These are phyloP conservation scores for Reutealis trisperma DNA, from an alignment of 345 rosid species.

Conservation along the genomic window DNA sequence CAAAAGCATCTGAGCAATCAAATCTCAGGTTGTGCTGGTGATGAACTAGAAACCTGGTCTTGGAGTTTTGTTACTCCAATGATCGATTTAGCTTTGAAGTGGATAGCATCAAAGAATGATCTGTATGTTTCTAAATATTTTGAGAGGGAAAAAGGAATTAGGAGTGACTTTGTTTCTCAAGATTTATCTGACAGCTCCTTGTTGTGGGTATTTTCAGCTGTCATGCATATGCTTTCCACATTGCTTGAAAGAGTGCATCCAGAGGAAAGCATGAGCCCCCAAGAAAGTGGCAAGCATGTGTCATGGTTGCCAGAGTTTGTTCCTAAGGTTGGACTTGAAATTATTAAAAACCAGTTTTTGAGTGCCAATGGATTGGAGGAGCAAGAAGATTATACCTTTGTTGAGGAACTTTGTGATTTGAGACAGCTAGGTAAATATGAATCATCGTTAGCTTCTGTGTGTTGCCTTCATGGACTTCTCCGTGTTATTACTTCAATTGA, in stretches of 20 bases:
- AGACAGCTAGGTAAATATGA: conserved; percentile 51
- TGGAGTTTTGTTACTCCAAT: conserved; percentile 80
- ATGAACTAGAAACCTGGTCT: conserved; percentile 57
- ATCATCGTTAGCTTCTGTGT: conserved; percentile 65
- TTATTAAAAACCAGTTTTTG: conserved; percentile 60
- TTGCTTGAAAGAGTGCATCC: conserved; percentile 69
- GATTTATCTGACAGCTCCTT: conserved; percentile 43
- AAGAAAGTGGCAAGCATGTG: conserved; percentile 36
- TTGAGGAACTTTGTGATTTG: conserved; percentile 52
- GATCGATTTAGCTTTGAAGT: conserved; percentile 71
- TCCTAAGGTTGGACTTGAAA: conserved; percentile 77
- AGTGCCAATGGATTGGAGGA: conserved; percentile 25
- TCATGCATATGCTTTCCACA: conserved; percentile 61
- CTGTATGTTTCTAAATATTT: conserved; percentile 40
- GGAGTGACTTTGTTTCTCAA: conserved; percentile 27
- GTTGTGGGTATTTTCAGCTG: conserved; percentile 69
- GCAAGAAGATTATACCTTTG: conserved; percentile 46
- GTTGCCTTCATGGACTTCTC: conserved; percentile 68
- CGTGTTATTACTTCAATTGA: conserved; percentile 48
- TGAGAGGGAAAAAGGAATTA: conserved; percentile 33
- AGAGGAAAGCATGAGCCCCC: conserved; percentile 24
- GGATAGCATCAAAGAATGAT: conserved; percentile 52
- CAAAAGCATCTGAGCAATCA: conserved; percentile 32
- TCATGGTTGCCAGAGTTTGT: conserved; percentile 90
- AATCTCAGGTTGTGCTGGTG: conserved; percentile 19